A percentile compares a stretch with the other conserved stretches of the same genome.
Conservation (phyloP, 768 basidiomycete genomes). For the Boletales sp. region DNA sequence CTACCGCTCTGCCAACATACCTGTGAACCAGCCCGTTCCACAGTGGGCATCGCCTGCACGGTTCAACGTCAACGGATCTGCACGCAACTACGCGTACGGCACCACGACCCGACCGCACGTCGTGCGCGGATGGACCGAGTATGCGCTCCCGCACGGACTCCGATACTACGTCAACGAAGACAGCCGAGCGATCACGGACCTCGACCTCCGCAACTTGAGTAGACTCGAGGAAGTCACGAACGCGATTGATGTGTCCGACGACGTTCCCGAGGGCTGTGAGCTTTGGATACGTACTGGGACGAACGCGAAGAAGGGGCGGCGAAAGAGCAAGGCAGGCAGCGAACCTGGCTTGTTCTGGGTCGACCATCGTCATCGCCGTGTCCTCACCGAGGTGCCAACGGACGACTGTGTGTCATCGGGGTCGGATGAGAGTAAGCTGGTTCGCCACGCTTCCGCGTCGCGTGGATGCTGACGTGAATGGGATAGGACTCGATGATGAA, state of each 20-base stretch:
- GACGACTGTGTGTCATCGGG: conserved; percentile 21
- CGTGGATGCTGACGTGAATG: not conserved
- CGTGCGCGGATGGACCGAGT: conserved; percentile 67
- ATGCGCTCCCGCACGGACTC: conserved; percentile 68
- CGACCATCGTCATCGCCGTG: conserved; percentile 56
- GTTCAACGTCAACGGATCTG: conserved; percentile 29
- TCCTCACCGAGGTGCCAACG: conserved; percentile 44
- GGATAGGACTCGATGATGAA: conserved; percentile 65
- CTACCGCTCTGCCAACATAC: conserved; percentile 18
- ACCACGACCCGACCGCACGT: conserved; percentile 21
- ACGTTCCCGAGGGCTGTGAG: conserved; percentile 47
- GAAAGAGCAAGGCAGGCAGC: conserved; percentile 26
- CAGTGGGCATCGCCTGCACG: conserved; percentile 24
- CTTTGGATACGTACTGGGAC: conserved; percentile 56
- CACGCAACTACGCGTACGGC: conserved; percentile 27
- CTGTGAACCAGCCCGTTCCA: conserved; percentile 26
- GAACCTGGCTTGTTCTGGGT: conserved; percentile 55
- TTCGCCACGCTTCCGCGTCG: not conserved
- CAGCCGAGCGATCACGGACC: conserved; percentile 62
- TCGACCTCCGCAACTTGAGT: conserved; percentile 54
- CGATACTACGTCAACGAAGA: conserved; percentile 69
- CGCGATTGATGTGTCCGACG: conserved; percentile 24
- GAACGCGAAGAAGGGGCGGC: conserved; percentile 26
- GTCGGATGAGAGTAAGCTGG: conserved; percentile 41
- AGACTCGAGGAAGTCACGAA: conserved; percentile 43